Evolutionary conservation across 768 basidiomycete species (phyloP).

Genomic region (Rickenella mellea): DNA sequence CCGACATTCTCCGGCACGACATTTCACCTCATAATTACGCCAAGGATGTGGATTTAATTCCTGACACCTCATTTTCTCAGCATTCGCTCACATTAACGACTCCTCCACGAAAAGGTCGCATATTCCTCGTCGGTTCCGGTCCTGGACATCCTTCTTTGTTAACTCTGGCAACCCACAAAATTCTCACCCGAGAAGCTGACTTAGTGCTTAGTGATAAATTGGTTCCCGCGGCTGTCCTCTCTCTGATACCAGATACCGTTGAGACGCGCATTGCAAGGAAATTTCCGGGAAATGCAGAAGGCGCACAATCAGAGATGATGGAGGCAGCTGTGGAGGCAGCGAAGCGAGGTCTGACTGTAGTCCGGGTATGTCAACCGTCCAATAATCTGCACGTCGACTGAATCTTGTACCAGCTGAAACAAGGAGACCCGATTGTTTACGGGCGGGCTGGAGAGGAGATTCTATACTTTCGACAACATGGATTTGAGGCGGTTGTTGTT

Average conservation of each 20-base stretch:
- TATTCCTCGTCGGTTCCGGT: slow-evolving; percentile 87
- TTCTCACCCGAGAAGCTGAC: slow-evolving; percentile 72
- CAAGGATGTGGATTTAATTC: slow-evolving; percentile 20
- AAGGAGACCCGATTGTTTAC: slow-evolving; percentile 94
- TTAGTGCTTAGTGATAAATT: slow-evolving; percentile 94
- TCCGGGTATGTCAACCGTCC: slow-evolving; percentile 48
- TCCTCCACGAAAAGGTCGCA: slow-evolving; percentile 43
- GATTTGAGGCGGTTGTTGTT: slow-evolving; percentile 75
- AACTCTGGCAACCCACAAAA: slow-evolving; percentile 75
- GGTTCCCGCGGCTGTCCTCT: slow-evolving; percentile 81
- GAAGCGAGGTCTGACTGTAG: slow-evolving; percentile 69
- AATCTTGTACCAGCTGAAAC: slow-evolving; percentile 59
- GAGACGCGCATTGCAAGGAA: slow-evolving; percentile 88
- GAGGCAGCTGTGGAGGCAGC: slow-evolving; percentile 82
- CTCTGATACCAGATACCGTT: slow-evolving; percentile 63
- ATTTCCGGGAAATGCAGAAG: slow-evolving; percentile 95
- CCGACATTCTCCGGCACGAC: slow-evolving; percentile 41
- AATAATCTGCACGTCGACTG: neutral
- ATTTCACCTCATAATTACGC: slow-evolving; percentile 19
- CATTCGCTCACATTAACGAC: slow-evolving; percentile 11
- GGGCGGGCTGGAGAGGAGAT: slow-evolving; percentile 94
- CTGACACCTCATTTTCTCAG: slow-evolving; percentile 24
- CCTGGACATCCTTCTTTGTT: slow-evolving; percentile 92
- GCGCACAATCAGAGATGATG: slow-evolving; percentile 93
- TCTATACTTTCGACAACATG: slow-evolving; percentile 79